Percentiles rank a stretch among this genome's conserved stretches.
Conservation (phyloP, 2,329 filamentous ascomycete genomes). For the Penicillium sp. region DNA sequence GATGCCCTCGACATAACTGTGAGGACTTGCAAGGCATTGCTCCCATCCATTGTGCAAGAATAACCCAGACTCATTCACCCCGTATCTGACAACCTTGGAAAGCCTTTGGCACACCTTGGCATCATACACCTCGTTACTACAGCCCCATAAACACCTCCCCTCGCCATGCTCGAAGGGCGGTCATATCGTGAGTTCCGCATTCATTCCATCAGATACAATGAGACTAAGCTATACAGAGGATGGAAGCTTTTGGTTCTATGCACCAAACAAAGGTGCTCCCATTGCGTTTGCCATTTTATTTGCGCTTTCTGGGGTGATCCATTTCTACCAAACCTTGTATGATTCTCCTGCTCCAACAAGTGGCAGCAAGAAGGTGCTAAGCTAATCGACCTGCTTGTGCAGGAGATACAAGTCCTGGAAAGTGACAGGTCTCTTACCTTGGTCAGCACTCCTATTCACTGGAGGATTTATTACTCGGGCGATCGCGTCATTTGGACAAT, state of each 20-base stretch:
- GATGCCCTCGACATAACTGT: background rate
- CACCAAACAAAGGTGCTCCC: constrained; percentile 43
- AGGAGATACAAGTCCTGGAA: constrained; percentile 44
- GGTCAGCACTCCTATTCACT: constrained; percentile 43
- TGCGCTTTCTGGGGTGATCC: constrained; percentile 36
- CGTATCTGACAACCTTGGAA: background rate
- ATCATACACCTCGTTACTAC: background rate
- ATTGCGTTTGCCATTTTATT: constrained; percentile 45
- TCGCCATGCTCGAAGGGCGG: constrained; percentile 16
- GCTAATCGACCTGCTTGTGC: constrained; percentile 2
- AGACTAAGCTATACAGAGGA: constrained; percentile 23
- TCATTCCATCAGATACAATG: background rate
- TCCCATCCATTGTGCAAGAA: too few relatives aligned
- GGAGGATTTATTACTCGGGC: constrained; percentile 40
- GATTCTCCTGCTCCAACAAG: background rate
- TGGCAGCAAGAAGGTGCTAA: background rate
- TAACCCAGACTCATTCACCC: too few relatives aligned
- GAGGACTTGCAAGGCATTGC: background rate
- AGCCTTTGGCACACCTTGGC: too few relatives aligned
- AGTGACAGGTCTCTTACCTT: constrained; percentile 43
- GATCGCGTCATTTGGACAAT: constrained; percentile 38
- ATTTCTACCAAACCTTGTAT: constrained; percentile 42
- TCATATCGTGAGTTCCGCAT: constrained; percentile 26
- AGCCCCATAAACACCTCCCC: background rate
- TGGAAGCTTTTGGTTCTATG: constrained; percentile 42